Evolutionary conservation across 2,329 filamentous ascomycete genomes (phyloP).

Genomic region (Dissoconium aciculare): DNA sequence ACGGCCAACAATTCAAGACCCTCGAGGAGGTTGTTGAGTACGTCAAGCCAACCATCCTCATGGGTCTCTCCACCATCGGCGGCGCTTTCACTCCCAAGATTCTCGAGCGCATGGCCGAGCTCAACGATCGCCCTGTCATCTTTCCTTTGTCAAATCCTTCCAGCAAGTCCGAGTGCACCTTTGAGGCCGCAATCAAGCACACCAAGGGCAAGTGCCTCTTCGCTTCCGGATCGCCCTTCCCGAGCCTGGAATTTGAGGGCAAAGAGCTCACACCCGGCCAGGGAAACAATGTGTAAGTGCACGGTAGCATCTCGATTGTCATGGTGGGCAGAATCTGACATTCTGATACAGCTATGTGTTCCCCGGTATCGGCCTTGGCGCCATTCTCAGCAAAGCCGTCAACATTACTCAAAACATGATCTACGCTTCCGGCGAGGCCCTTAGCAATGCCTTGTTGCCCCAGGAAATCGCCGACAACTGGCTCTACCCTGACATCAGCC

Average conservation of each 20-base stretch:
- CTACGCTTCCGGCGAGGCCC: constrained; percentile 74
- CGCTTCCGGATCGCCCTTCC: constrained; percentile 88
- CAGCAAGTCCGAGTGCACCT: constrained; percentile 94
- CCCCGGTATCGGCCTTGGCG: constrained; percentile 85
- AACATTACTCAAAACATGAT: constrained; percentile 91
- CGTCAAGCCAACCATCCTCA: constrained; percentile 84
- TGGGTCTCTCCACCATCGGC: constrained; percentile 87
- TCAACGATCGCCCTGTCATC: constrained; percentile 55
- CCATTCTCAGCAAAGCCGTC: constrained; percentile 78
- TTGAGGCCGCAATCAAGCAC: constrained; percentile 80
- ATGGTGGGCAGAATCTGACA: too few relatives aligned
- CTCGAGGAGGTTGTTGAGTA: constrained; percentile 87
- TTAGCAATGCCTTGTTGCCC: constrained; percentile 61
- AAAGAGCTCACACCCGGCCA: constrained; percentile 36
- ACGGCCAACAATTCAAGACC: constrained; percentile 53
- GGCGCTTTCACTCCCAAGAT: constrained; percentile 86
- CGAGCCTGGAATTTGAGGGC: constrained; percentile 39
- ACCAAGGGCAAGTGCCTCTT: constrained; percentile 87
- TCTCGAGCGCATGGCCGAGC: constrained; percentile 43
- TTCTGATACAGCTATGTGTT: constrained; percentile 69
- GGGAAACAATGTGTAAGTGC: constrained; percentile 54
- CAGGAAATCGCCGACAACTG: constrained; percentile 72
- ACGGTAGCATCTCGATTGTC: neutral
- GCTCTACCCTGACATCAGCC: constrained; percentile 75
- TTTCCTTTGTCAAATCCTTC: constrained; percentile 95